Evolutionary conservation across 805 yeast genomes (phyloP), one percentile per base, ranked within the genome.

Genomic region (Kluyveromyces siamensis): DNA sequence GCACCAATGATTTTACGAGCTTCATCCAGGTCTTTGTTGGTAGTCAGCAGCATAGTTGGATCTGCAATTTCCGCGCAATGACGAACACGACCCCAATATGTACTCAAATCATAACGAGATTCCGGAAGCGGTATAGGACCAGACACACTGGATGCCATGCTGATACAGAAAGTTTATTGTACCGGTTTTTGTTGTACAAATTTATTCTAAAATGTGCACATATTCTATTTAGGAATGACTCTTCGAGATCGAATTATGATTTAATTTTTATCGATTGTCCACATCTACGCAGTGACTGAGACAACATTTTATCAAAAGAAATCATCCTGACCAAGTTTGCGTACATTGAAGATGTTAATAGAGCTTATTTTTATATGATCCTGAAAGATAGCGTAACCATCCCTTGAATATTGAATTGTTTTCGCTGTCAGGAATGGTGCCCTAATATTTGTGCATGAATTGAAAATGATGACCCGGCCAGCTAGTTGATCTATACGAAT

Each of bases 51-150:
- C 90, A 87, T 90, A 27, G 86, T 66, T 30, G 99, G 99, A 62
- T 90, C 96, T 1, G 96, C 82, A 47, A 93, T 85, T 50, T 84
- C 95, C 14, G 95, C 87, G 68, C 96, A 87, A 66, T 95, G 99
- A 64, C 81, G 80, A 43, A 93, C 97, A 59, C 99, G 79, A 14
- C 99, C 99, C 84, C 85, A 77, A 67, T 93, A 93, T 0, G 96
- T 82, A 50, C 76, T 56, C 27, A 93, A 71, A 65, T 93, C 96
- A 67, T 81, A 87, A 49, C 74, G 78, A 18, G 96, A 88, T 48
- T 74, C 80, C 8, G 97, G 97, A 36, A 90, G 72, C 0, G 84
- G 74, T 41, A 85, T 76, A 8, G 85, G 82, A 14, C 97, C 97
- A 9, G 89, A 81, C 39, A 89, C 77, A 5, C 96, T 81, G 10